These are phyloP conservation scores for Oemleria cerasiformis DNA, from an alignment of 306 rosid genomes.

Conservation along the genomic window DNA sequence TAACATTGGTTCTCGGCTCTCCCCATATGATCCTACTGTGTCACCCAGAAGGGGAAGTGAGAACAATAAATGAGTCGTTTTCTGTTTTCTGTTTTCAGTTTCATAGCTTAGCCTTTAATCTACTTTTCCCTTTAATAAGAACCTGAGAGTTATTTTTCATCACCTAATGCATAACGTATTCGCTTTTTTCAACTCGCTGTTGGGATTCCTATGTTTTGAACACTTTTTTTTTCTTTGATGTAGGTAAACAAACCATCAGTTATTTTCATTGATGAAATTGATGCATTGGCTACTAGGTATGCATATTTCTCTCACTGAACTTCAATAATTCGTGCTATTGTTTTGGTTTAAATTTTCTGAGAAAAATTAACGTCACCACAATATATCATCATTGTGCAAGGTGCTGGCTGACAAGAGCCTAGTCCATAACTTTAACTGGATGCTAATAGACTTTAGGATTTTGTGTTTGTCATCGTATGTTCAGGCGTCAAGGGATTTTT, in stretches of 20 bases:
- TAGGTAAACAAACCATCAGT: slow-evolving; percentile 99
- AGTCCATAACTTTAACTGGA: slow-evolving; percentile 6
- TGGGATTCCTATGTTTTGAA: slow-evolving; percentile 2
- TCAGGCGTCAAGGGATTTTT: slow-evolving; percentile 96
- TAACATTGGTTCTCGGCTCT: not conserved
- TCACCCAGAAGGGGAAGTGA: not conserved
- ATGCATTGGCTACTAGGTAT: slow-evolving; percentile 94
- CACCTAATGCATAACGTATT: slow-evolving; percentile 1
- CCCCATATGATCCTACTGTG: not conserved
- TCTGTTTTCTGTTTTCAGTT: not conserved
- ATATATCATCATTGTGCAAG: slow-evolving; percentile 2
- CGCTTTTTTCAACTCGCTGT: slow-evolving; percentile 9
- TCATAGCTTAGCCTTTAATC: not conserved
- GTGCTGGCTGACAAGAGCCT: slow-evolving; percentile 25
- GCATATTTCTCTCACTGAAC: slow-evolving; percentile 17
- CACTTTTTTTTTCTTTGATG: slow-evolving; percentile 33
- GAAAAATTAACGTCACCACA: not conserved
- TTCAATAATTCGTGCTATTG: slow-evolving; percentile 13
- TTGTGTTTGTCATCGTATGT: slow-evolving; percentile 30
- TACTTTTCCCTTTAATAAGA: not conserved
- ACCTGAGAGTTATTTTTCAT: not conserved
- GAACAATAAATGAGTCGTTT: not conserved
- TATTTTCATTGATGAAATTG: slow-evolving; percentile 94
- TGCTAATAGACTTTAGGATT: slow-evolving; percentile 4
- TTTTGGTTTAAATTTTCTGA: slow-evolving; percentile 19